phyloP scores from a whole-genome alignment of 371 early-diverging fungal genomes.

The Syncephalastrum contaminatum region DNA sequence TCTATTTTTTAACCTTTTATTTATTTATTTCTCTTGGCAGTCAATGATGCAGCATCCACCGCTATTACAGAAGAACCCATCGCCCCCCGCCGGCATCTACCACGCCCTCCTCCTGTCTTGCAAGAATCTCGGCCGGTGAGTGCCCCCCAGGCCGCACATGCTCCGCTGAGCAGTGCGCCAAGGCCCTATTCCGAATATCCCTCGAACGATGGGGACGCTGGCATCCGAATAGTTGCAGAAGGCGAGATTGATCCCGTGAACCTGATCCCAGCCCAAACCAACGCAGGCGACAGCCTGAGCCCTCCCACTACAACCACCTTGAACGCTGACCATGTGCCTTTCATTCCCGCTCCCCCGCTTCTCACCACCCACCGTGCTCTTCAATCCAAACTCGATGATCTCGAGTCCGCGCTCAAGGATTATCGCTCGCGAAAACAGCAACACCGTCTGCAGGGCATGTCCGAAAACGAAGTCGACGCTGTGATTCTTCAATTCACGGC shows the following conservation, averaged over 20 bases:
- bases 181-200: slow-evolving; percentile 12
- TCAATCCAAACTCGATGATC: slow-evolving; percentile 34
- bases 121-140: slow-evolving; percentile 8
- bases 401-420: slow-evolving; percentile 34
- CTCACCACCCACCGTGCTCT: slow-evolving; percentile 53
- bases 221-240: slow-evolving; percentile 12
- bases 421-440: slow-evolving; percentile 27
- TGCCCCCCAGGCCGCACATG: slow-evolving; percentile 2
- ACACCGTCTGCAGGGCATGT: slow-evolving; percentile 11
- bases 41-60: not conserved
- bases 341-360: slow-evolving; percentile 57
- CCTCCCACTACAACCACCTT: slow-evolving; percentile 25
- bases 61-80: not conserved
- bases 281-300: slow-evolving; percentile 42
- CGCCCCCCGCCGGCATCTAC: slow-evolving; percentile 3
- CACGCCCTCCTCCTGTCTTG: slow-evolving; percentile 1
- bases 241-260: slow-evolving; percentile 46
- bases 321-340: slow-evolving; percentile 43
- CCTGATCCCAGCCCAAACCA: slow-evolving; percentile 50
- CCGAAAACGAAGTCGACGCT: slow-evolving; percentile 33
- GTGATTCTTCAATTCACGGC: slow-evolving; percentile 44
- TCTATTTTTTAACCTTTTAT: slow-evolving; percentile 2
- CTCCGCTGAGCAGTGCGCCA: not conserved
- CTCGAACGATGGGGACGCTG: not conserved
- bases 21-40: slow-evolving; percentile 1